Base-by-base conservation (phyloP, 1,284 basidiomycete species). In the Boletus mariae region DNA sequence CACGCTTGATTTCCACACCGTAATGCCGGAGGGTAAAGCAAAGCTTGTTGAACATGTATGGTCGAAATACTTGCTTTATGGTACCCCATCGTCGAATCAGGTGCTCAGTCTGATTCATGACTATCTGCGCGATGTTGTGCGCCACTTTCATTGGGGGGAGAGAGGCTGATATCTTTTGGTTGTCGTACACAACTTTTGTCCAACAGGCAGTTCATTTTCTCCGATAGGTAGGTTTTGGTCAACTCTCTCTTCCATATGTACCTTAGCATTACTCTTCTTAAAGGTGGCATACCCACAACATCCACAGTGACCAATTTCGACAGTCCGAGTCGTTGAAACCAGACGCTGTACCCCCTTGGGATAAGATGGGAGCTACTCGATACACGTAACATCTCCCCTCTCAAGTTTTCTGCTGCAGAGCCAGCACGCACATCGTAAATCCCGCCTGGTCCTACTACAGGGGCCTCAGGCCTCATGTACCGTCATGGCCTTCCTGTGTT, bases 341-440 rank as follows among this genome's bases (percentile, higher is more conserved):
- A n/a, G 88, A 92, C 61, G 87, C 88, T 9, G 92, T 93, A 0
- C 94, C 94, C 11, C 94, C 94, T 1, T 85, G 93, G 57, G 93
- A 98, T 67, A 75, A 76, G 49, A 76, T 78, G 45, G 92, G 91
- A 8, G 85, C 92, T 1, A 75, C 82, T 44, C 88, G 94, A 28
- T 98, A 95, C 71, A 83, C 83, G 1, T 83, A 90, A 57, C 94
- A 98, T 68, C 80, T 97, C 1, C 94, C 94, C 2, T 97, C 97
- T 78, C 94, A 98, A 70, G 92, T 91, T 12, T 97, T 95, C 73
- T 98, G 94, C 75, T 98, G 94, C 73, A 94, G 97, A 74, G 90
- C 92, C 2, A 94, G 94, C 4, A 94, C 93, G 0, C 94, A 97
- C 68, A 85, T 98, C 62, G 86, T 98, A 58, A 94, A 98, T 69